Evolutionary conservation across 441 rosid genomes (phyloP), one percentile per base, ranked within the genome.

Genomic region (Arabidopsis lyrata): DNA sequence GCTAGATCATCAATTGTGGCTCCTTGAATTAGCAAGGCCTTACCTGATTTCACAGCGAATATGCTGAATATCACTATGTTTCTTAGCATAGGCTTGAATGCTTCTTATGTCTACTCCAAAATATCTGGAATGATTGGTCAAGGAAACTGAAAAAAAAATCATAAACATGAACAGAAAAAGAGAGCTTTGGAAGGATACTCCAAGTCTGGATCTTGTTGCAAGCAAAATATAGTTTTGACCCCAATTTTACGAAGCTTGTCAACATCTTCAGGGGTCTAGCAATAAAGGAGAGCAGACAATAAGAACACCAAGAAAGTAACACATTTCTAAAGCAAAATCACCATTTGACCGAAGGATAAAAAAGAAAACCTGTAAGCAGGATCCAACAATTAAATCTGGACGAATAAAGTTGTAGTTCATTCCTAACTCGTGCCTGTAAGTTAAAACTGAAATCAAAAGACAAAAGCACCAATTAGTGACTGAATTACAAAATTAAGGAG

Each of bases 121-220:
- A 83, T 90, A 95, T 83, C 99, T 95, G 78, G 38, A 80, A 72
- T 59, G 42, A 66, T 16, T 58, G 45, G 86, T 88, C 47, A 95
- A 81, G 87, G 85, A 52, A 41, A 29, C 1, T 5, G 27, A 13
- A 32, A 14, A 12, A 22, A 14, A 12, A 9, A 48, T 11, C 16
- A 49, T 15, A 22, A 34, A 7, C 22, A 16, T 12, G 32, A 47
- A 36, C 15, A 68, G 10, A 61, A 32, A 60, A 44, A 59, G 32
- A 20, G 63, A 36, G 34, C 11, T 70, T 8, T 44, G 39, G 38
- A 54, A 85, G 93, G 95, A 92, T 92, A 92, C 99, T 92, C 96
- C 86, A 95, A 81, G 83, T 87, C 98, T 32, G 98, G 79, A 82
- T 95, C 86, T 79, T 92, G 96, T 75, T 95, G 99, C 84, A 95